Evolutionary conservation across 306 rosid species (phyloP), one percentile per base, ranked within the genome.

Genomic region (Vicia villosa): DNA sequence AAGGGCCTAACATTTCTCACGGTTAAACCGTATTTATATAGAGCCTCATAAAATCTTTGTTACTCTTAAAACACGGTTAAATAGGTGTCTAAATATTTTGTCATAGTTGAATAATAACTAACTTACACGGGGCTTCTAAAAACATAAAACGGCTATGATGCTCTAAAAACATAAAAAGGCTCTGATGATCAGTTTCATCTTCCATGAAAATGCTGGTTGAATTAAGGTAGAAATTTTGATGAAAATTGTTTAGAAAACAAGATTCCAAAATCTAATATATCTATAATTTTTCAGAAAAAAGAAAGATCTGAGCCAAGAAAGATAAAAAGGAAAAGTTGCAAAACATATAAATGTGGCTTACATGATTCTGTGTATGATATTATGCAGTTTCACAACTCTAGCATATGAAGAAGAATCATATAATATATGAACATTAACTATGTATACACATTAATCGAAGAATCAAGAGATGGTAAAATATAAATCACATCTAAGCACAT

Each of bases 181-280:
- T 22, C 24, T 1, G 24, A 1, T 22, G 37, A 32, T 20, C 10
- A 59, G 15, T 59, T 71, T 71, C 56, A 63, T 32, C 12, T 30
- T 45, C 24, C 8, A 26, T 59, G 22, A 59, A 43, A 30, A 70
- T 10, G 21, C 5, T 26, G 56, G 14, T 41, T 37, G 42, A 56
- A 50, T 26, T 26, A 43, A 32, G 12, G 49, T 8, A 72, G 47
- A 37, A 3, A 32, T 47, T 46, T 15, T 19, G 42, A 40, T 51
- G 15, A 51, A 72, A 37, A 50, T 15, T 22, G 32, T 73, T 36
- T 63, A 10, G 17, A 40, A 61, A 73, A 16, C 37, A 26, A 20
- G 10, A 28, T 52, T 54, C 41, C 36, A 10, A 60, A 15, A 15
- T 6, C 1, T 22, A 56, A 17, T 19, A 17, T 19, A 61, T n/a